Base-by-base conservation (phyloP, 345 rosid genomes). In the Nephelium lappaceum region DNA sequence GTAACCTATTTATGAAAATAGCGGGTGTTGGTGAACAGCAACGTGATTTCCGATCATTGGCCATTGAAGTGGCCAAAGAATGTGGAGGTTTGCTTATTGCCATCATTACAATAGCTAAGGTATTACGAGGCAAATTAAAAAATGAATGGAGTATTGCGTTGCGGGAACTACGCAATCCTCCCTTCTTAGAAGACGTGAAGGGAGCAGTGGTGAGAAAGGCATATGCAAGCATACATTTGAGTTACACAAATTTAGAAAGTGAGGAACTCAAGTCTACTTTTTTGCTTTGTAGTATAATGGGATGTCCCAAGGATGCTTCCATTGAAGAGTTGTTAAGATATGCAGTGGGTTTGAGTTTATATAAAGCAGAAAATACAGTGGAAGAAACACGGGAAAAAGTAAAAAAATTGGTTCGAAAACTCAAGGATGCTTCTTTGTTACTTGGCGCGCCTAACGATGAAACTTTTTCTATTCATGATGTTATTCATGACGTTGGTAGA, bases 71-170 rank as follows among this genome's bases (percentile, higher is more conserved):
- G 1, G 76, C 73, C 21, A 21, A 25, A 9, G 65, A 25, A 47
- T 86, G 85, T 72, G 82, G 14, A 19, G 84, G 89, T 43, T 47
- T 69, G 16, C 57, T 31, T 11, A 36, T 67, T 18, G 71, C 71
- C 3, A 39, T 68, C 42, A 42, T 68, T 4, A 57, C 81, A 0
- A 41, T 77, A 38, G 89, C 81, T 38, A 65, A 6, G 3, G 66
- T 72, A 3, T 78, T 86, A 51, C 72, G 62, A 36, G 62, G 71
- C 3, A 31, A 71, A 27, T 14, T 8, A 4, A 3, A 19, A 8
- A 0, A n/a, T 7, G 76, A 0, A 21, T 86, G 89, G 88, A 41
- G 71, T 23, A 47, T 65, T 60, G 85, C 86, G 7, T 31, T 79
- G 60, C 41, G 0, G 60, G 49, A 69, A 16, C 60, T 66, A 12